Percentiles rank a stretch among this genome's conserved stretches.
These are phyloP conservation scores for Daldinia caldariorum DNA, from an alignment of 495 filamentous ascomycete species.

Conservation along the genomic window DNA sequence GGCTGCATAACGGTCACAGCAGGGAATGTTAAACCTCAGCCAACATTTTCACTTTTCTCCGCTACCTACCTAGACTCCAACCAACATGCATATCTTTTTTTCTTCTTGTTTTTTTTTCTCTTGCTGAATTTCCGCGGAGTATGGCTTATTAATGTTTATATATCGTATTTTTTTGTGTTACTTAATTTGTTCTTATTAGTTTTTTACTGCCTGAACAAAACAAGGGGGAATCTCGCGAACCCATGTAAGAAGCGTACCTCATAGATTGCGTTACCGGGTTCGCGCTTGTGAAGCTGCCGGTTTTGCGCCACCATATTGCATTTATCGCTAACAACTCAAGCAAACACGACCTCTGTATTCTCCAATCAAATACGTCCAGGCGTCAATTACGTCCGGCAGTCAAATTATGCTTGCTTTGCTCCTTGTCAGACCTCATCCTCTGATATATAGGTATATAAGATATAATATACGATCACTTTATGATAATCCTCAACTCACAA, in stretches of 20 bases:
- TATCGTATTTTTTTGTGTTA: no score
- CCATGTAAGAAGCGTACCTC: not conserved
- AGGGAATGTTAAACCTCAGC: conserved; percentile 26
- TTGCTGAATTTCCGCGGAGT: no score
- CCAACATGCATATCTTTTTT: no score
- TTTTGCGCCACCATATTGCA: conserved; percentile 2
- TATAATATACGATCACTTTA: not conserved
- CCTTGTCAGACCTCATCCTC: not conserved
- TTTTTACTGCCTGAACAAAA: not conserved
- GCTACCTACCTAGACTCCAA: not conserved
- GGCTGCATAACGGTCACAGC: conserved; percentile 22
- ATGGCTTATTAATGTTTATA: no score
- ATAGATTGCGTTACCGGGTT: not conserved
- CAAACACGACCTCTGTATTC: conserved; percentile 5
- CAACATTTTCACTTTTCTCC: not conserved
- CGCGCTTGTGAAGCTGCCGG: conserved; percentile 8
- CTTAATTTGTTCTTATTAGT: not conserved
- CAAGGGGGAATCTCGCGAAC: not conserved
- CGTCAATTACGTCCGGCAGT: conserved; percentile 8
- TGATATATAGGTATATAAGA: not conserved
- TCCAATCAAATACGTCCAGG: conserved; percentile 9
- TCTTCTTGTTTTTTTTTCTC: no score
- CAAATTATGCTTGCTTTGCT: not conserved
- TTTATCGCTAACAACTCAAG: conserved; percentile 19
- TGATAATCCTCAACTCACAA: not conserved